Percentiles rank a stretch among this genome's conserved stretches.
Evolutionary conservation across 495 filamentous ascomycete genomes (phyloP).

Genomic region (Penicillium coffeae): DNA sequence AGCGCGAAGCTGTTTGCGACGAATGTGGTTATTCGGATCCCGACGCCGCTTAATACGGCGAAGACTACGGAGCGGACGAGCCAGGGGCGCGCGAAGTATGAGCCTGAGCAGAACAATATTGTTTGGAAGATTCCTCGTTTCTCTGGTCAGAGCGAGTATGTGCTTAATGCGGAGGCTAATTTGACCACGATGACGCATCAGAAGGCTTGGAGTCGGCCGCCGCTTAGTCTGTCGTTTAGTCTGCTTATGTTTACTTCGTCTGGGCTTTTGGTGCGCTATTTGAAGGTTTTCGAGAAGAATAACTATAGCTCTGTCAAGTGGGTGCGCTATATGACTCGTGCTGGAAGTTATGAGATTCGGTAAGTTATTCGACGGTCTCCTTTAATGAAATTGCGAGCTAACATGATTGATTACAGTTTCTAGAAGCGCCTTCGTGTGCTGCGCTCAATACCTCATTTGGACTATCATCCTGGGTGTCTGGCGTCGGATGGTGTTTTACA

Average conservation of each 20-base stretch:
- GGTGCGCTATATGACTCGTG: conserved; percentile 99
- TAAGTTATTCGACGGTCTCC: conserved; percentile 20
- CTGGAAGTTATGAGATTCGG: conserved; percentile 59
- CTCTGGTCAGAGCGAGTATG: conserved; percentile 91
- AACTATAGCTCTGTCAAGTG: conserved; percentile 99
- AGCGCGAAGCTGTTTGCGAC: conserved; percentile 95
- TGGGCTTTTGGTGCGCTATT: conserved; percentile 85
- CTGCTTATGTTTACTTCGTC: conserved; percentile 97
- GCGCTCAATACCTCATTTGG: background rate
- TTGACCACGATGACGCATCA: conserved; percentile 97
- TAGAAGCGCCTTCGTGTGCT: background rate
- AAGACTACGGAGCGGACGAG: conserved; percentile 88
- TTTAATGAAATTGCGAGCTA: background rate
- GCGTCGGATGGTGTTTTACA: conserved; percentile 22
- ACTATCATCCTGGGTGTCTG: conserved; percentile 20
- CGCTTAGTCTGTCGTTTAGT: conserved; percentile 85
- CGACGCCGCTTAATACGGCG: conserved; percentile 95
- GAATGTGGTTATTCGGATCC: conserved; percentile 93
- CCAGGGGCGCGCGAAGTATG: conserved; percentile 97
- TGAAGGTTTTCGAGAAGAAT: conserved; percentile 99
- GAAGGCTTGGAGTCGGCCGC: conserved; percentile 94
- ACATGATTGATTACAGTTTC: background rate
- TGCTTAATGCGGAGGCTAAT: conserved; percentile 88
- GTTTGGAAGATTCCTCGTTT: conserved; percentile 99
- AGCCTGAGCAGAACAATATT: conserved; percentile 95